Evolutionary conservation across 306 rosid genomes (phyloP), one percentile per base, ranked within the genome.

Genomic region (Quercus wislizeni): DNA sequence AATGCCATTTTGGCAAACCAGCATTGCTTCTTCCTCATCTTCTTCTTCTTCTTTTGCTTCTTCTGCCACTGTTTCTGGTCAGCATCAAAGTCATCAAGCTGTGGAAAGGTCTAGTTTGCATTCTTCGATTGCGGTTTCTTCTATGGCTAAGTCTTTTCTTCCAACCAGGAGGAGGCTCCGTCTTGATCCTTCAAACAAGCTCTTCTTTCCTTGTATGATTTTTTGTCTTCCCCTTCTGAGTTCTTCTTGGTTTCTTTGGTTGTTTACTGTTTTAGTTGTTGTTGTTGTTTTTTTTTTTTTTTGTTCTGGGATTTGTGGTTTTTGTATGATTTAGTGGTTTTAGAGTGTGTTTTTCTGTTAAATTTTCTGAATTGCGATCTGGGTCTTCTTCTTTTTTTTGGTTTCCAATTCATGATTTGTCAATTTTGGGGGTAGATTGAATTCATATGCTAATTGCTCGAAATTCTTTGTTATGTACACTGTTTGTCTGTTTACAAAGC

Each of bases 181-280:
- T 83, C 99, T 95, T 69, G 99, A 95, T 89, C 99, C 99, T 75
- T 65, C 97, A 57, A 95, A 88, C 86, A 95, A 95, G 84, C 97
- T 95, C 62, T 93, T 83, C 85, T 95, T 95, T 83, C 99, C 98
- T 4, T 95, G 98, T 95, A 90, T n/a, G 88, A 43, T 43, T 74
- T 38, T 41, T 41, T 7, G 46, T 41, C 38, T 58, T 67, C 18
- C 57, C 5, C 54, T 69, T 73, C 59, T 86, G 43, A 55, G 57
- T 25, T 55, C 65, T 57, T 46, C 38, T 63, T 41, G 49, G 19
- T 12, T 4, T 82, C 49, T 57, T 35, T 73, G 14, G 46, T 78
- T 75, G 20, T 14, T 5, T 49, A 71, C 77, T 13, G 6, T 55
- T 38, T 21, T 8, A 27, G 63, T 25, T 89, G 23, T 1, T 23